A percentile compares a stretch with the other conserved stretches of the same genome.
Evolutionary conservation across 495 filamentous ascomycete species (phyloP).

Genomic region (Extremus antarcticus): DNA sequence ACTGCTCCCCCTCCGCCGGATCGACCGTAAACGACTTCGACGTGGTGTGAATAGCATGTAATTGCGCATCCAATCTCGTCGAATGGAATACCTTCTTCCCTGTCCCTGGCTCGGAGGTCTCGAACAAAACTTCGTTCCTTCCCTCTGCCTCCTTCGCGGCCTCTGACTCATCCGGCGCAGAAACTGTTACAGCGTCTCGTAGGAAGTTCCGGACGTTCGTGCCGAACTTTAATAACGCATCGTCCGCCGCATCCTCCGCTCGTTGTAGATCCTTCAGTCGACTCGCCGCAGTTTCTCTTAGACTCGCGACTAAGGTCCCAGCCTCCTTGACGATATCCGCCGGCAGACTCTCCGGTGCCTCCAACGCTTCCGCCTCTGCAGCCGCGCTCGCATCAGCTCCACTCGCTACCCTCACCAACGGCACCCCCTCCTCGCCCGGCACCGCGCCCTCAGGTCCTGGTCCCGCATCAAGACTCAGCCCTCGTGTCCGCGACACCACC

Average conservation of each 20-base stretch:
- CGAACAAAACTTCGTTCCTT: conserved; percentile 55
- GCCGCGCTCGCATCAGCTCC: conserved; percentile 14
- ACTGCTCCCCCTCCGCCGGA: conserved; percentile 56
- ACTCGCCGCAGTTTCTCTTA: conserved; percentile 71
- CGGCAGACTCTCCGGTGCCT: conserved; percentile 38
- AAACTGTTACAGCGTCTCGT: conserved; percentile 77
- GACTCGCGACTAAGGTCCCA: conserved; percentile 70
- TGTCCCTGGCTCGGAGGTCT: conserved; percentile 72
- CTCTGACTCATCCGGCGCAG: conserved; percentile 28
- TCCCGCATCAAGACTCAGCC: conserved; percentile 53
- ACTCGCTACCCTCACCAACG: conserved; percentile 5
- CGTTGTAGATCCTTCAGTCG: conserved; percentile 83
- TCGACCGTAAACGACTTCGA: conserved; percentile 77
- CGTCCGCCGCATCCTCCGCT: conserved; percentile 95
- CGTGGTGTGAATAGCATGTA: conserved; percentile 86
- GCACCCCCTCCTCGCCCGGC: conserved; percentile 18
- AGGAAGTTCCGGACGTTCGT: conserved; percentile 84
- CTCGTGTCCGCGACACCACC: conserved; percentile 58
- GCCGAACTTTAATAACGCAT: conserved; percentile 87
- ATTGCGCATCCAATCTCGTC: conserved; percentile 87
- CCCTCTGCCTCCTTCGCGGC: neutral
- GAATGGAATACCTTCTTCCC: conserved; percentile 87
- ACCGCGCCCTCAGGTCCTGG: conserved; percentile 22
- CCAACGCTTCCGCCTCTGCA: conserved; percentile 30
- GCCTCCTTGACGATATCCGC: conserved; percentile 45